phyloP scores from a whole-genome alignment of 73 alveolate genomes.

The Paraurostyla sp. region DNA sequence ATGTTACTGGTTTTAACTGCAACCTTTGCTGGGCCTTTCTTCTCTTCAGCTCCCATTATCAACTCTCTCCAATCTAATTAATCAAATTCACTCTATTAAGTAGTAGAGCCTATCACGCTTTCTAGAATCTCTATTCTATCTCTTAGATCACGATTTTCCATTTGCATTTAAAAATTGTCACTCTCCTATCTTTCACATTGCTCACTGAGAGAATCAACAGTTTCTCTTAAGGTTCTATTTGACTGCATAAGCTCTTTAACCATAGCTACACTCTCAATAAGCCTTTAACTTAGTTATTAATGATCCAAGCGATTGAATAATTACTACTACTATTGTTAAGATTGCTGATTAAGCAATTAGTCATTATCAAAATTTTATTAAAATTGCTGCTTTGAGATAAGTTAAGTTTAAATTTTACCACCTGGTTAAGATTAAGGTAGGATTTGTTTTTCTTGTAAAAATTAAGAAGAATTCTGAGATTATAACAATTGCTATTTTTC shows the following conservation, averaged over 20 bases:
- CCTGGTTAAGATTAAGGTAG: no score
- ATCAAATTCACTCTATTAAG: slow-evolving; percentile 64
- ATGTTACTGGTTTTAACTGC: slow-evolving; percentile 28
- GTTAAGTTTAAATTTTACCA: no score
- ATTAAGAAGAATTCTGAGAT: no score
- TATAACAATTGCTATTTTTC: no score
- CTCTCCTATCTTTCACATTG: slow-evolving; percentile 49
- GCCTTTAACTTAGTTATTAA: slow-evolving; percentile 64
- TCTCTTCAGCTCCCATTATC: slow-evolving; percentile 55
- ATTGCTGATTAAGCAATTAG: no score
- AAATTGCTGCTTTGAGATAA: no score
- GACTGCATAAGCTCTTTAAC: slow-evolving; percentile 77
- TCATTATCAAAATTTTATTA: no score
- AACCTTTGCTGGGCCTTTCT: background rate
- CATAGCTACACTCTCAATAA: slow-evolving; percentile 75
- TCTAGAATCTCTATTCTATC: slow-evolving; percentile 78
- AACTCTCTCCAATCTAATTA: slow-evolving; percentile 56
- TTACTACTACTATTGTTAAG: no score
- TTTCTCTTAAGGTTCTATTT: slow-evolving; percentile 71
- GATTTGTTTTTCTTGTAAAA: no score
- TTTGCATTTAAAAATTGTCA: slow-evolving; percentile 57
- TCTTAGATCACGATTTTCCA: slow-evolving; percentile 75
- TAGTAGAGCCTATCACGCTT: slow-evolving; percentile 57
- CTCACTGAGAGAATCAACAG: slow-evolving; percentile 40
- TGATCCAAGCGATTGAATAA: no score